Evolutionary conservation across 2,329 filamentous ascomycete species (phyloP).

Genomic region (Trichoderma sp.): DNA sequence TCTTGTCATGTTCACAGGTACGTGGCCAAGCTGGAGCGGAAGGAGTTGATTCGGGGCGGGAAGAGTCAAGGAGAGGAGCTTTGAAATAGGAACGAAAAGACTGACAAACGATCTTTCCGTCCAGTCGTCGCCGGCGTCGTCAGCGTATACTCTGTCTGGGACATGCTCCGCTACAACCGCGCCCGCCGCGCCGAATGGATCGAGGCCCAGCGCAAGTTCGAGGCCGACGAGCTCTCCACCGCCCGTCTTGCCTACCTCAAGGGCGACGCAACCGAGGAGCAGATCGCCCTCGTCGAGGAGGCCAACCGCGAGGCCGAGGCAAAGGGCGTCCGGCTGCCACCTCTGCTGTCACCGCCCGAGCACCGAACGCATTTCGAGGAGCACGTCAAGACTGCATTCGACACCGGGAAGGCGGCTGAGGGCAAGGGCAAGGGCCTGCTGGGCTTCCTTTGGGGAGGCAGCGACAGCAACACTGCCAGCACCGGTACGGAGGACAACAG

Average conservation of each 20-base stretch:
- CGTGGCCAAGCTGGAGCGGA: background rate
- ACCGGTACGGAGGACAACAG: constrained; percentile 32
- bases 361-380: constrained; percentile 44
- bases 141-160: constrained; percentile 61
- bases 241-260: constrained; percentile 64
- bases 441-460: constrained; percentile 39
- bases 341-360: constrained; percentile 52
- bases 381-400: constrained; percentile 40
- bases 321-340: constrained; percentile 52
- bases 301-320: constrained; percentile 53
- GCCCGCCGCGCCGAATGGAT: constrained; percentile 62
- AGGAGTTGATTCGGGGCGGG: background rate
- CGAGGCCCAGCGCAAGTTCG: constrained; percentile 56
- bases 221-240: constrained; percentile 57
- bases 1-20: constrained; percentile 61
- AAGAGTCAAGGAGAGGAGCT: background rate
- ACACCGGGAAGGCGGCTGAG: constrained; percentile 32
- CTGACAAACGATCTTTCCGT: background rate
- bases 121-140: constrained; percentile 57
- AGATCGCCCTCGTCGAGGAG: constrained; percentile 60
- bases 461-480: constrained; percentile 29
- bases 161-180: constrained; percentile 64
- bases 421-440: constrained; percentile 40
- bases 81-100: background rate
- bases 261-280: constrained; percentile 58